Base-by-base conservation (phyloP, 208 protist species). In the Crithidia brevicula region DNA sequence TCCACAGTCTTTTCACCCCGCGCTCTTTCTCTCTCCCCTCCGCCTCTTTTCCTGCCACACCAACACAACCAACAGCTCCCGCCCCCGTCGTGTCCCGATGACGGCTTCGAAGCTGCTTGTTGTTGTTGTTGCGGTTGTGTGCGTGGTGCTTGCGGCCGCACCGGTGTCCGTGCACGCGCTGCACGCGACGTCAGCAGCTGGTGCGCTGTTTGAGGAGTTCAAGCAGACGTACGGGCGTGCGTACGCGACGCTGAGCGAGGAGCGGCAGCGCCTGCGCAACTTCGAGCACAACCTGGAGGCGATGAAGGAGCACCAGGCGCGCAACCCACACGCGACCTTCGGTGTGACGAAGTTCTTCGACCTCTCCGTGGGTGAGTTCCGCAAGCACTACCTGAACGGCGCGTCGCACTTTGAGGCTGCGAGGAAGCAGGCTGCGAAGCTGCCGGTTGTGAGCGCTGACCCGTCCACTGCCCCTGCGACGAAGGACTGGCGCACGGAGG, bases 401-500 rank as follows among this genome's bases (percentile, higher is more conserved):
- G 77, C 46, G 13, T 56, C 27, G 36, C 34, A 85, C 74, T 87
- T 81, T 63, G 30, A 59, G 13, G 38, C 40, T 25, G 59, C 72
- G 42, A 61, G 66, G 66, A 30, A 67, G 59, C 50, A 50, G 43
- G 33, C 47, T 11, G 22, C 22, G 13, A 42, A 18, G 50, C 42
- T 63, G 54, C 34, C 60, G 45, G 45, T 38, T 30, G 33, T 60
- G 34, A n/a, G 16, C 46, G 56, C 31, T 25, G 50, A 56, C 54
- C 60, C 18, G 46, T 45, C 27, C 27, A 25, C 25, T 3, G 40
- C 27, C 22, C 52, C 36, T 34, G 50, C 23, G 20, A 25, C 10
- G 52, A 45, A 45, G 53, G 92, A 98, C 81, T 98, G 94, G 96
- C 82, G 89, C 27, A 16, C 57, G 28, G 82, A 92, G 60, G 91